Conservation (phyloP, 2,329 filamentous ascomycete species). For the Ceratocystis cubensis region DNA sequence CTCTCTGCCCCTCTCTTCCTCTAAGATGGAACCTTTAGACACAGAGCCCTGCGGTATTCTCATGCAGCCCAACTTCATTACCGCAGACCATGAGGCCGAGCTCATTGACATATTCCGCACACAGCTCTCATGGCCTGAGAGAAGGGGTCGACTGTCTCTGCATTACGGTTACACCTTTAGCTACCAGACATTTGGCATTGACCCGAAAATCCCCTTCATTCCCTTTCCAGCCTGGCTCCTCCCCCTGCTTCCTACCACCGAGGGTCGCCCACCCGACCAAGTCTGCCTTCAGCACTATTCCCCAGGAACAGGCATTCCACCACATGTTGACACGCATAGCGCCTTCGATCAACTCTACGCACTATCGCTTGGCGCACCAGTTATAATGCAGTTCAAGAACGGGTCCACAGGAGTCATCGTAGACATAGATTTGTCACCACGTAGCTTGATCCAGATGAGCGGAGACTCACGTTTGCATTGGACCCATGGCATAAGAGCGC, state of each 20-base stretch:
- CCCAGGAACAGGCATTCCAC: constrained; percentile 46
- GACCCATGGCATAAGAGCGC: constrained; percentile 43
- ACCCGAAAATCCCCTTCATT: constrained; percentile 37
- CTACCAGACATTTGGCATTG: constrained; percentile 46
- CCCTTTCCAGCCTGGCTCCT: constrained; percentile 40
- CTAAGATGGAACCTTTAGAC: constrained; percentile 25
- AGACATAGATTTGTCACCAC: constrained; percentile 36
- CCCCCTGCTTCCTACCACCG: constrained; percentile 35
- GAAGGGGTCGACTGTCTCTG: constrained; percentile 33
- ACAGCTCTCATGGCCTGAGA: constrained; percentile 36
- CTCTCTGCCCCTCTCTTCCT: neutral
- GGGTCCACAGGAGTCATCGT: constrained; percentile 23
- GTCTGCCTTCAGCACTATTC: constrained; percentile 50
- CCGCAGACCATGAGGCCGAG: constrained; percentile 32
- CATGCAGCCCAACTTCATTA: constrained; percentile 38
- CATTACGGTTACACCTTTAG: constrained; percentile 47
- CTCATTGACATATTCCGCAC: constrained; percentile 35
- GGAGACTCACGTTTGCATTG: constrained; percentile 41
- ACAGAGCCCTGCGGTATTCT: constrained; percentile 30
- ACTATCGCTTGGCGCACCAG: constrained; percentile 32
- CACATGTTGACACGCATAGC: constrained; percentile 47
- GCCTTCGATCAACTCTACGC: constrained; percentile 36
- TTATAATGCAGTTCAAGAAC: constrained; percentile 35
- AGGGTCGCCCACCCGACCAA: constrained; percentile 39
- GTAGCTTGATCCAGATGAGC: constrained; percentile 41